These are phyloP conservation scores for Fusarium incarnatum DNA, from an alignment of 2,329 filamentous ascomycete genomes.

Conservation along the genomic window DNA sequence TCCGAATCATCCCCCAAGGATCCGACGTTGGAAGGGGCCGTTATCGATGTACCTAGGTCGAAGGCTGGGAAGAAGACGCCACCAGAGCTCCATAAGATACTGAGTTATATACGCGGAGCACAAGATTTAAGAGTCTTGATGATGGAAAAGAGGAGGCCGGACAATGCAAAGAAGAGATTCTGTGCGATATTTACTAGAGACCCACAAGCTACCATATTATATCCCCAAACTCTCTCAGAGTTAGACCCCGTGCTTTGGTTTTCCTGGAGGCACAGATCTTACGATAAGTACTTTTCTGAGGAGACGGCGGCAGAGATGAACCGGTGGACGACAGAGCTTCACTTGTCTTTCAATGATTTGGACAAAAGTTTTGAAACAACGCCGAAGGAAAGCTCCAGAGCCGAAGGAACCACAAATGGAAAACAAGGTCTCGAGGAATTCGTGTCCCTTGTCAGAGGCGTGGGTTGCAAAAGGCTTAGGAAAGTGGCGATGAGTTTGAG, in stretches of 20 bases:
- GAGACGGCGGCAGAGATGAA: not conserved
- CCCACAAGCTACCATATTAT: too few species aligned
- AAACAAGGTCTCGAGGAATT: accelerated
- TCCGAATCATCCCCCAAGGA: too few species aligned
- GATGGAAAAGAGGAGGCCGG: too few species aligned
- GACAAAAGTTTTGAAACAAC: not conserved
- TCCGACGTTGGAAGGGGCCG: not conserved
- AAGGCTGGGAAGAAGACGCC: accelerated
- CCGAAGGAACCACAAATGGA: too few species aligned
- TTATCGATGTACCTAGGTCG: not conserved
- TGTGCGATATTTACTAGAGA: too few species aligned
- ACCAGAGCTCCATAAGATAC: too few species aligned
- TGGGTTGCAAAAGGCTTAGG: not conserved
- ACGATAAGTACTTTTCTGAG: not conserved
- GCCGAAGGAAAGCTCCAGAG: accelerated
- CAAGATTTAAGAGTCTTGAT: too few species aligned
- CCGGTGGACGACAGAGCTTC: not conserved
- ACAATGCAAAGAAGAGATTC: too few species aligned
- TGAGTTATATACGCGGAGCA: too few species aligned
- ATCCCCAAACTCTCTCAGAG: too few species aligned
- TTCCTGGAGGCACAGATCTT: not conserved
- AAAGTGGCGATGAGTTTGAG: not conserved
- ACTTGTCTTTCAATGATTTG: not conserved
- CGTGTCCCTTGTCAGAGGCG: not conserved
- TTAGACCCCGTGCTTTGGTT: too few species aligned